A percentile compares a stretch with the other conserved stretches of the same genome.
phyloP scores from a whole-genome alignment of 106 monocot species.

The Acorus gramineus region DNA sequence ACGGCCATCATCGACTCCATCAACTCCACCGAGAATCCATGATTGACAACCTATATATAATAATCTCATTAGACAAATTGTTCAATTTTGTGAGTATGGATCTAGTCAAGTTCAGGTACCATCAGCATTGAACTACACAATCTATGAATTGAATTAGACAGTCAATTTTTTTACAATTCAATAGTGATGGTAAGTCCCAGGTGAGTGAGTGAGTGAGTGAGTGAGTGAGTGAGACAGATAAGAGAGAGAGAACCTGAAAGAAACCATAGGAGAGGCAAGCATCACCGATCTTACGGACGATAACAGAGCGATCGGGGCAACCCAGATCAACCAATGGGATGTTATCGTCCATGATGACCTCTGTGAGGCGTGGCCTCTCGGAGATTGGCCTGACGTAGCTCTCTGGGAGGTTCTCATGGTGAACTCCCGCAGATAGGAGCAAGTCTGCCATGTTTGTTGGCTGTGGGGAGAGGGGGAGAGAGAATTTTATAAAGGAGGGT shows the following conservation, averaged over 20 bases:
- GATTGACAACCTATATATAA: conserved; percentile 31
- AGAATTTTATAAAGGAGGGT: too few species aligned
- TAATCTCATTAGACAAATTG: too few species aligned
- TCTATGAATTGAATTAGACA: too few species aligned
- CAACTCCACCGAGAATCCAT: conserved; percentile 30
- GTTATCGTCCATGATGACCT: conserved; percentile 34
- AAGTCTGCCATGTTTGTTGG: conserved; percentile 19
- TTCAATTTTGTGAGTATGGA: too few species aligned
- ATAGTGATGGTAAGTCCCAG: background rate
- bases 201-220: background rate
- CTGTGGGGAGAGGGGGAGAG: too few species aligned
- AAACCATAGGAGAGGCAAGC: conserved; percentile 72
- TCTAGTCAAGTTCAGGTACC: too few species aligned
- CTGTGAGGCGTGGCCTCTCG: conserved; percentile 43
- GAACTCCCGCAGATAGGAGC: conserved; percentile 31
- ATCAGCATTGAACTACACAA: too few species aligned
- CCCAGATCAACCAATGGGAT: conserved; percentile 63
- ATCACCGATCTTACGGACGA: conserved; percentile 20
- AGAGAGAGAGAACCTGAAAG: conserved; percentile 48
- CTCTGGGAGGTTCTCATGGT: conserved; percentile 31
- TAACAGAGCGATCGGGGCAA: conserved; percentile 15
- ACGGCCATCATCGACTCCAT: conserved; percentile 25
- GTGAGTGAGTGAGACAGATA: background rate
- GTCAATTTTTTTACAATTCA: background rate
- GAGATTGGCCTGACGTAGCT: conserved; percentile 55